These are phyloP conservation scores for Cladorrhinum samala DNA, from an alignment of 495 filamentous ascomycete genomes.

Conservation along the genomic window DNA sequence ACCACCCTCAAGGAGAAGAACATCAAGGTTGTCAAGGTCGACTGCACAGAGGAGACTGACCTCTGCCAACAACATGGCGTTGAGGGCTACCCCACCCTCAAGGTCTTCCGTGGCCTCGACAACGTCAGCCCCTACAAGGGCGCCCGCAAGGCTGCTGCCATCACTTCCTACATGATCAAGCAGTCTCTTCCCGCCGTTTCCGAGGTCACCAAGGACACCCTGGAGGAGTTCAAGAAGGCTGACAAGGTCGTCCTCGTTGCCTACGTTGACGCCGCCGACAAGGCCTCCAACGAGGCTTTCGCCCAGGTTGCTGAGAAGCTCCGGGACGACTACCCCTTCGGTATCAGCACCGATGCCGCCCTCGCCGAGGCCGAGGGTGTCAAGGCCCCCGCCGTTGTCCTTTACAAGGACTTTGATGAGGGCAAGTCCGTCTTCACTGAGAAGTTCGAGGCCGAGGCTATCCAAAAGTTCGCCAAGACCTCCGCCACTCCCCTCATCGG, in stretches of 20 bases:
- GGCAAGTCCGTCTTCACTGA: constrained; percentile 81
- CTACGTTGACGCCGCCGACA: constrained; percentile 80
- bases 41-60: constrained; percentile 91
- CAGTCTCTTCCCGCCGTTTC: constrained; percentile 94
- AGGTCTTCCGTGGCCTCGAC: constrained; percentile 95
- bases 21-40: constrained; percentile 87
- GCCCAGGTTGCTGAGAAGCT: constrained; percentile 71
- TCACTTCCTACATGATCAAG: constrained; percentile 99
- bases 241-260: constrained; percentile 95
- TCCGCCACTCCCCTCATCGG: constrained; percentile 87
- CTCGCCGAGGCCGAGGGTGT: constrained; percentile 88
- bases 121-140: constrained; percentile 78
- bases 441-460: constrained; percentile 66
- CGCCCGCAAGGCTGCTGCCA: constrained; percentile 82
- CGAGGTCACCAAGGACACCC: constrained; percentile 63
- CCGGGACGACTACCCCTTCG: constrained; percentile 89
- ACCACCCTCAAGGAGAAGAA: constrained; percentile 92
- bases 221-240: constrained; percentile 94
- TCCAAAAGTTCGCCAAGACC: constrained; percentile 76
- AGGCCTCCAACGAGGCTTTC: constrained; percentile 76
- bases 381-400: constrained; percentile 75
- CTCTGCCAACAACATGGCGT: constrained; percentile 87
- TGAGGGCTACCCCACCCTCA: constrained; percentile 95
- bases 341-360: constrained; percentile 69
- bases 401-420: constrained; percentile 98